Conservation (phyloP, 768 basidiomycete species). For the Rhizopogon vinicolor region DNA sequence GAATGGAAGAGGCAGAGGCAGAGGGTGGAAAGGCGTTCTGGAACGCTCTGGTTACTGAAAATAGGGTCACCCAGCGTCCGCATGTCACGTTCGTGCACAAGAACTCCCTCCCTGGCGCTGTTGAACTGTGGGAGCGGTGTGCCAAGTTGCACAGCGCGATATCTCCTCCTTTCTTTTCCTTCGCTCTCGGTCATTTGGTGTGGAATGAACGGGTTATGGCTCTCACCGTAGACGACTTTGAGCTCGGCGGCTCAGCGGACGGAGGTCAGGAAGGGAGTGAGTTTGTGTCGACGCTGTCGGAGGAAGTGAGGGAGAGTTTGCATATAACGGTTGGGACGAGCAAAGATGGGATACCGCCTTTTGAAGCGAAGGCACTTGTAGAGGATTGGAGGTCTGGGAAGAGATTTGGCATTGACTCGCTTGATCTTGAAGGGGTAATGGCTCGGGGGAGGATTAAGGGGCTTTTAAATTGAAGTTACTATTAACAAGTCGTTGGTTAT, state of each 20-base stretch:
- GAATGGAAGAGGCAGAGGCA: conserved; percentile 31
- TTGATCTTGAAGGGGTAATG: conserved; percentile 23
- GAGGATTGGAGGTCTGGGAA: conserved; percentile 42
- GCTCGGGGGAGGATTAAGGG: conserved; percentile 29
- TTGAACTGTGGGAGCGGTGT: conserved; percentile 40
- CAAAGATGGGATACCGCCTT: conserved; percentile 43
- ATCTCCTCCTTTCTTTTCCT: conserved; percentile 51
- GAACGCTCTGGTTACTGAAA: conserved; percentile 35
- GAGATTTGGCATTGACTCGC: conserved; percentile 19
- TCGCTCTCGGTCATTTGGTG: conserved; percentile 56
- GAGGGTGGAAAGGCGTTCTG: conserved; percentile 40
- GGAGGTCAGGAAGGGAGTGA: conserved; percentile 33
- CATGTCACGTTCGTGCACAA: conserved; percentile 87
- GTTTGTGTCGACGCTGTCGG: conserved; percentile 45
- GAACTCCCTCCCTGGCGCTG: conserved; percentile 35
- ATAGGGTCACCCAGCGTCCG: conserved; percentile 54
- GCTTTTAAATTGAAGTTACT: conserved; percentile 1
- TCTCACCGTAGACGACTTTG: conserved; percentile 60
- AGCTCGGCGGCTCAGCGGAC: conserved; percentile 26
- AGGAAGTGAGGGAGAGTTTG: conserved; percentile 44
- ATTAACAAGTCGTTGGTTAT: no score
- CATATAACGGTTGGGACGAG: conserved; percentile 89
- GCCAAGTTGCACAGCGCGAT: conserved; percentile 8
- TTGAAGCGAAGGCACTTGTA: conserved; percentile 71
- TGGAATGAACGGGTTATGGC: conserved; percentile 85